These are phyloP conservation scores for Cercis canadensis DNA, from an alignment of 306 rosid genomes.

Conservation along the genomic window DNA sequence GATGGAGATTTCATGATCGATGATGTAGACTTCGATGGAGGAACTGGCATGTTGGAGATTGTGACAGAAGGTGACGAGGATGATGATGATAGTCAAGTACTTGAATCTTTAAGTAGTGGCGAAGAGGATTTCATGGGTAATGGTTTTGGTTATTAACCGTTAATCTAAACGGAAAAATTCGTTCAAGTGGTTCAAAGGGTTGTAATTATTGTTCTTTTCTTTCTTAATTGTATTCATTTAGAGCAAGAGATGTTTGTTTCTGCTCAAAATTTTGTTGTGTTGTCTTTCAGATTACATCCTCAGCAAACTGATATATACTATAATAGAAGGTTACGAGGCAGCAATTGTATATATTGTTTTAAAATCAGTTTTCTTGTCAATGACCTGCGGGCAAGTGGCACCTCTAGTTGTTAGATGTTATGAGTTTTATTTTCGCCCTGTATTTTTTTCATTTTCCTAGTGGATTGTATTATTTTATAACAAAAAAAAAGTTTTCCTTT, in stretches of 20 bases:
- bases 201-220: conserved; percentile 55
- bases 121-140: conserved; percentile 73
- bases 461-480: too few species aligned
- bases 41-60: conserved; percentile 66
- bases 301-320: conserved; percentile 1
- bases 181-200: conserved; percentile 26
- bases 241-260: conserved; percentile 31
- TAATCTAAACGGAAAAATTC: neutral
- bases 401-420: too few species aligned
- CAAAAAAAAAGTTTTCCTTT: too few species aligned
- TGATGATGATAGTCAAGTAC: conserved; percentile 73
- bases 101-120: conserved; percentile 69
- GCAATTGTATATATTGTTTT: conserved; percentile 37
- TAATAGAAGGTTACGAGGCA: conserved; percentile 25
- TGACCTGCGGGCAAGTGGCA: neutral
- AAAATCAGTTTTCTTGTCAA: neutral
- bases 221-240: conserved; percentile 46
- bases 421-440: too few species aligned
- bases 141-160: conserved; percentile 68
- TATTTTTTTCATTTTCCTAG: too few species aligned
- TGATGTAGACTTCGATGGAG: conserved; percentile 72
- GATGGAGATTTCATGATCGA: conserved; percentile 80
- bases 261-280: conserved; percentile 47
- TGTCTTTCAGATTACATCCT: conserved; percentile 7
- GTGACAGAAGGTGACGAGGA: conserved; percentile 79